Base-by-base conservation (phyloP, 139 green algal genomes). In the Asterochloris erici region DNA sequence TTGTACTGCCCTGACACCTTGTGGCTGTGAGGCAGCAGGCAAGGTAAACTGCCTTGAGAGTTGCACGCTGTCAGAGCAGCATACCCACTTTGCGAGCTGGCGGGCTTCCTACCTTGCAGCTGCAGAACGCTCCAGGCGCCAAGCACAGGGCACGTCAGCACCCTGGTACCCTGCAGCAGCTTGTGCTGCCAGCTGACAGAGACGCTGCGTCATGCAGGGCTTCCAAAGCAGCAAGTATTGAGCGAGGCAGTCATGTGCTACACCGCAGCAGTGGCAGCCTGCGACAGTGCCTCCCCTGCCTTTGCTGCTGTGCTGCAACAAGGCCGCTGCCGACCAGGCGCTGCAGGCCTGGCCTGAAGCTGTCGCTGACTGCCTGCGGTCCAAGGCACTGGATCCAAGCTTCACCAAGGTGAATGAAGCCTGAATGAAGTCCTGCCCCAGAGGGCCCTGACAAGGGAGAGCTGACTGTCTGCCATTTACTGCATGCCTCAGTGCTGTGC, bases 241-340 rank as follows among this genome's bases (percentile, higher is more conserved):
- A 29, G 54, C 29, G 38, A 47, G 11, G 84, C 84, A 12, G 63
- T 85, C 14, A 28, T 29, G 23, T 15, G 27, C 19, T 88, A 88
- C 81, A 85, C 26, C 13, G 27, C 26, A 6, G 85, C 77, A 54
- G 62, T 88, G 63, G 71, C 23, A 14, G 64, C n/a, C 16, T 29
- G 26, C 15, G 21, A 13, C 26, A 47, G 63, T 16, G 60, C 77
- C 19, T 38, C 71, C 17, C 78, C 86, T 0, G 78, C 77, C 11
- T 92, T 92, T 78, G 90, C 91, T 1, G 92, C 93, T 14, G 86
- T 97, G 81, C 87, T 97, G 87, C 87, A 97, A 96, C 91, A 85
- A 93, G 11, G 94, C 93, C 0, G 94, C 94, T 9, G 93, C 90
- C n/a, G 70, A 92, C 73, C 88, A 94, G 84, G 82, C 73, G 17